Conservation (phyloP, 2,329 filamentous ascomycete species). For the Colletotrichum spinosum region DNA sequence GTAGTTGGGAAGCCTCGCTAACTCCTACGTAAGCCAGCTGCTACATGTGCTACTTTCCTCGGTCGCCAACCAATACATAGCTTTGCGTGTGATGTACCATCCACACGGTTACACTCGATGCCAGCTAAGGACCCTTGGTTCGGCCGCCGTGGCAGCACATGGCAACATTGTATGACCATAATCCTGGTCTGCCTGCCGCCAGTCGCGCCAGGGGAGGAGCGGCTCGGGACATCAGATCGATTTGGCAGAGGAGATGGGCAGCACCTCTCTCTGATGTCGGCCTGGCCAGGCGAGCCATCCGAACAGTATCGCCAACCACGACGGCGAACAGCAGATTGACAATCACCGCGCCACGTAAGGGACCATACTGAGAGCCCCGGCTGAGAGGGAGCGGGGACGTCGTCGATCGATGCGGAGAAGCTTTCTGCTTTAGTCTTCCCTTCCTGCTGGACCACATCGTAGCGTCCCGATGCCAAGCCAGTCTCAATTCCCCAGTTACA, state of each 20-base stretch:
- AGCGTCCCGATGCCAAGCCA: conserved; percentile 21
- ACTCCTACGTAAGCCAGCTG: too few relatives aligned
- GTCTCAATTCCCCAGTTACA: conserved; percentile 25
- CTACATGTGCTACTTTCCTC: too few relatives aligned
- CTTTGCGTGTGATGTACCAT: background rate
- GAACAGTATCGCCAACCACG: background rate
- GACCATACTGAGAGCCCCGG: conserved; percentile 22
- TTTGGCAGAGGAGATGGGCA: conserved; percentile 1
- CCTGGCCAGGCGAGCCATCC: background rate
- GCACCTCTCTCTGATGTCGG: background rate
- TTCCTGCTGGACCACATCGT: conserved; percentile 19
- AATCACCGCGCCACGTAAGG: background rate
- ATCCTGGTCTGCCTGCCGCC: conserved; percentile 29
- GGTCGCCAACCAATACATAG: too few relatives aligned
- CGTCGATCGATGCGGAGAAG: conserved; percentile 38
- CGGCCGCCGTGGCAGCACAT: conserved; percentile 28
- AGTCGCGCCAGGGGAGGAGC: conserved; percentile 13
- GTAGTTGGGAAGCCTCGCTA: too few relatives aligned
- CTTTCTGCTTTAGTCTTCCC: conserved; percentile 33
- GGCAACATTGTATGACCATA: conserved; percentile 23
- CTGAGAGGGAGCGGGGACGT: conserved; percentile 33
- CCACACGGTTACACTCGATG: conserved; percentile 5
- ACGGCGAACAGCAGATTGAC: conserved; percentile 1
- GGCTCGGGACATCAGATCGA: conserved; percentile 27
- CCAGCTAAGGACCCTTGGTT: conserved; percentile 9